Evolutionary conservation across 1,284 basidiomycete genomes (phyloP), one percentile per base, ranked within the genome.

Genomic region (Rhodofomes roseus): DNA sequence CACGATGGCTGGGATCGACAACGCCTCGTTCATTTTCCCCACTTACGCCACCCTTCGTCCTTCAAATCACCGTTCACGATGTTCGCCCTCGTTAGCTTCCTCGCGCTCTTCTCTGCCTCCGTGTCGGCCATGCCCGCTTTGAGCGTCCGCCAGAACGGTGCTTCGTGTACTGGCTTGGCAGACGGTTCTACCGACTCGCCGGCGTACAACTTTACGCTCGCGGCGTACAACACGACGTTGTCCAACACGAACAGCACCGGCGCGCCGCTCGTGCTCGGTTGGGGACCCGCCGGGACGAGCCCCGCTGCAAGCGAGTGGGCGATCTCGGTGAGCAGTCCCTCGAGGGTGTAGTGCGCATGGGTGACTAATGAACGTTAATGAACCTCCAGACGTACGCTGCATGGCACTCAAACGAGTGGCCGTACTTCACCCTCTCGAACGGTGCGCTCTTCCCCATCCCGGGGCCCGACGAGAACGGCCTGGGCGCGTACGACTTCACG

Each of bases 161-260:
- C 59, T 18, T 52, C 46, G 23, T 58, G 59, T 34, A n/a, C 48
- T 2, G 61, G 59, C 18, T 39, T 60, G n/a, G 59, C 55, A 5
- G 40, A 34, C 20, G 59, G 52, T 20, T 41, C 40, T 16, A 41
- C 54, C 8, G 59, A 43, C 53, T 44, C 43, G 11, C 16, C 57
- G 25, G 14, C 54, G 36, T 50, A 57, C 43, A 63, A 61, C 61
- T 54, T 64, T 59, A 55, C 56, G 27, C 50, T 65, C 46, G 57
- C 62, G 4, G 63, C 60, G 16, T 34, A 37, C 20, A 58, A 58
- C 36, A 36, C 14, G n/a, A 57, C 60, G 20, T 37, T 55, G 25
- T 41, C 59, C 34, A 60, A 59, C 44, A 25, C 58, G 4, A 59
- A 60, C 56, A 44, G 23, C 48, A 61, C 56, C 4, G 61, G 61